Percentiles rank a stretch among this genome's conserved stretches.
Evolutionary conservation across 176 grass and related monocot genomes (phyloP).

Genomic region (Bothriochloa decipiens): DNA sequence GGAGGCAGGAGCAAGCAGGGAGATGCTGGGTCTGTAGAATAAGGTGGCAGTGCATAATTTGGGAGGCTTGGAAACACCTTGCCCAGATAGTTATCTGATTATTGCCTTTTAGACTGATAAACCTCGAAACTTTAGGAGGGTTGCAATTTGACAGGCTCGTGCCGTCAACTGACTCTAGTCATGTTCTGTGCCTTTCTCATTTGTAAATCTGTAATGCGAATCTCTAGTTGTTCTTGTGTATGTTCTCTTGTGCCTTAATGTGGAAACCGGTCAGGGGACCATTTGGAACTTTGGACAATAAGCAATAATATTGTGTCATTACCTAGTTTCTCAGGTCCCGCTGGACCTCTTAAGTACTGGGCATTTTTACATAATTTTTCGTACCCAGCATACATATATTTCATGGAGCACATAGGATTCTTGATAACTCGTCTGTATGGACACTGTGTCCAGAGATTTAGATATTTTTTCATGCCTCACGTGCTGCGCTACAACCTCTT

Average conservation of each 20-base stretch:
- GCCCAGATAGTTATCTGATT: slow-evolving; percentile 21
- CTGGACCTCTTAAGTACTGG: neutral
- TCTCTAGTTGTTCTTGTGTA: slow-evolving; percentile 26
- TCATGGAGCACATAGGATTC: too few relatives aligned
- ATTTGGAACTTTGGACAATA: slow-evolving; percentile 6
- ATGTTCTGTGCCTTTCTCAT: neutral
- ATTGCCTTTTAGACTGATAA: slow-evolving; percentile 18
- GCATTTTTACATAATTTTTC: too few relatives aligned
- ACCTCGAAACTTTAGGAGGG: slow-evolving; percentile 4
- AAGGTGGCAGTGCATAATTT: neutral
- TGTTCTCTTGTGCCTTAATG: slow-evolving; percentile 4
- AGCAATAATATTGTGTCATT: neutral
- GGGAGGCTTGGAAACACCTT: slow-evolving; percentile 6
- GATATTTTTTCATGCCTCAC: too few relatives aligned
- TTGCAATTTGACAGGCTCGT: slow-evolving; percentile 35
- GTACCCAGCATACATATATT: too few relatives aligned
- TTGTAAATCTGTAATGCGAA: neutral
- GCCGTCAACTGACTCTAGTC: slow-evolving; percentile 9
- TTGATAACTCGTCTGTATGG: too few relatives aligned
- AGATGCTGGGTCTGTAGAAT: slow-evolving; percentile 36
- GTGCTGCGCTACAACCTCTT: too few relatives aligned
- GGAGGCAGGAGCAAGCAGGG: slow-evolving; percentile 14
- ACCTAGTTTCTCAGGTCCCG: neutral
- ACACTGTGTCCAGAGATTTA: too few relatives aligned
- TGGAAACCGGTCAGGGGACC: neutral